Evolutionary conservation across 2,329 filamentous ascomycete genomes (phyloP).

Genomic region (Ceratocystis lukuohia): DNA sequence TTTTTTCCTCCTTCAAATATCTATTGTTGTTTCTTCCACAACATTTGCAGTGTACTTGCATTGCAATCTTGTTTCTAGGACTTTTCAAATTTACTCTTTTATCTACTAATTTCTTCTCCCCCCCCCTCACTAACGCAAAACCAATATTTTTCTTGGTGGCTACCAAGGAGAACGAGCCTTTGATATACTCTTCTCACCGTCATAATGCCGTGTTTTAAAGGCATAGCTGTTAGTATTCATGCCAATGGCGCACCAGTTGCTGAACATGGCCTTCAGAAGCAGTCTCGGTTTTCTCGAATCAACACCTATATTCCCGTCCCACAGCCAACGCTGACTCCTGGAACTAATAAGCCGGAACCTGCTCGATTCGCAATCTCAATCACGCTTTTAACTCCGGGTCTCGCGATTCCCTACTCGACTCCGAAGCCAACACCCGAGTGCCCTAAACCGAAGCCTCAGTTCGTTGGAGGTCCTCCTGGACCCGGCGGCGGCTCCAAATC

Average conservation of each 20-base stretch:
- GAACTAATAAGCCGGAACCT: constrained; percentile 68
- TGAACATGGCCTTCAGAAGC: constrained; percentile 89
- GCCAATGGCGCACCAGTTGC: constrained; percentile 64
- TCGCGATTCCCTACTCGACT: constrained; percentile 83
- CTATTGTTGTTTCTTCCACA: neutral
- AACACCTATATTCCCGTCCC: constrained; percentile 96
- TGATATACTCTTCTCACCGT: neutral
- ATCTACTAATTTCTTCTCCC: neutral
- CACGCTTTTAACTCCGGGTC: constrained; percentile 76
- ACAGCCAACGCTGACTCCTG: constrained; percentile 53
- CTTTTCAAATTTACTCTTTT: constrained; percentile 1
- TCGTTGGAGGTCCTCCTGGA: constrained; percentile 58
- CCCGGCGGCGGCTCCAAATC: constrained; percentile 36
- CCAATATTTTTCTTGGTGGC: neutral
- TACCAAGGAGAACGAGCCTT: neutral
- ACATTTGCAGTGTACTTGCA: neutral
- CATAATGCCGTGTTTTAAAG: constrained; percentile 91
- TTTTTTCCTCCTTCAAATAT: neutral
- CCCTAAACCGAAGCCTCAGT: constrained; percentile 67
- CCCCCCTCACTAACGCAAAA: neutral
- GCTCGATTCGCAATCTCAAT: constrained; percentile 98
- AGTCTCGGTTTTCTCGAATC: constrained; percentile 81
- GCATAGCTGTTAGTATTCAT: constrained; percentile 96
- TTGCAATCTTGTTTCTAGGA: neutral
- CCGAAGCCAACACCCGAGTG: constrained; percentile 66